Evolutionary conservation across 305 asterid genomes (phyloP), one percentile per base, ranked within the genome.

Genomic region (Solanum hybrid): DNA sequence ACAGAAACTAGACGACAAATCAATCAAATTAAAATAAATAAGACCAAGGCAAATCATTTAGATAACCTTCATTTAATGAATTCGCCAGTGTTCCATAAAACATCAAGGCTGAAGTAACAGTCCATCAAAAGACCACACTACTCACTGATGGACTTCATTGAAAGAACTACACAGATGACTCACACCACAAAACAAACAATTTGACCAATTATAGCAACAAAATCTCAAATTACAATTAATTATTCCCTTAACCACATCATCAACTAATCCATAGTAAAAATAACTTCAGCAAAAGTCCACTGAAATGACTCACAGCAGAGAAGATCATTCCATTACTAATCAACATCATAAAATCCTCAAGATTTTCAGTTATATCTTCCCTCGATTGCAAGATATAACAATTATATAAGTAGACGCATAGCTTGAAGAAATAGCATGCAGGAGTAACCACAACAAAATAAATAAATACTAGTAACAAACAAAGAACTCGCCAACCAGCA

Each of bases 1-100:
- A 73, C 78, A 45, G 51, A 22, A 73, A 73, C 56, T 34, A 35
- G 31, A 31, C 75, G 60, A 76, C 90, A 89, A 38, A 35, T 88
- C 35, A 88, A 42, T 80, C 90, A 86, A 86, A 91, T 81, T 37
- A 76, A 88, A 89, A 81, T 2, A 88, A 80, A 32, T 38, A 75
- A 75, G 60, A 75, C 32, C 27, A 6, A 36, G 85, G 26, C 32
- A 36, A 78, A 78, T 78, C 31, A 78, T 36, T 36, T 32, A n/a
- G 85, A 78, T n/a, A 78, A 36, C 85, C 32, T 78, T 45, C 85
- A 78, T 34, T 72, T 22, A 34, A 26, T 77, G 82, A 77, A 19
- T 34, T 66, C 45, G 0, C 27, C 82, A 19, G 45, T 5, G 26
- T 11, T 10, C 29, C 42, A 77, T n/a, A 78, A 78, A 37, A 37